phyloP scores from a whole-genome alignment of 331 rosid species.

The Rhamnella rubrinervis region DNA sequence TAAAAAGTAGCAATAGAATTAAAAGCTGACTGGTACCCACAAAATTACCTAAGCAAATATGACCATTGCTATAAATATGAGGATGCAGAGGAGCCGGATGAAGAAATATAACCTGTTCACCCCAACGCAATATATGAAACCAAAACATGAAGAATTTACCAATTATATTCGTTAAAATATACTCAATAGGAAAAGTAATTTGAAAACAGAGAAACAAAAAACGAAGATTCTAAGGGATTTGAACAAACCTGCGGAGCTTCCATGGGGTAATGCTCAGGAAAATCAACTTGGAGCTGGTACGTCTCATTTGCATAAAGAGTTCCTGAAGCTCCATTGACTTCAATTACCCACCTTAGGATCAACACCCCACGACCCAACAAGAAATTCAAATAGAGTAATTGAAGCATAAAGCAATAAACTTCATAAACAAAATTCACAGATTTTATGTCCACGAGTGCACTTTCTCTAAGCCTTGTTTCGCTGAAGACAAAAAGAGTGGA shows the following conservation, averaged over 20 bases:
- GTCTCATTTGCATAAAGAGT: slow-evolving; percentile 88
- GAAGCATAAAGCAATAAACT: slow-evolving; percentile 3
- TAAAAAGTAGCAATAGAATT: neutral
- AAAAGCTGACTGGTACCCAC: slow-evolving; percentile 1
- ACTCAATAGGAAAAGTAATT: neutral
- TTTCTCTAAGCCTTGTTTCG: neutral
- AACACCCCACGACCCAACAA: slow-evolving; percentile 13
- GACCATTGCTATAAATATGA: slow-evolving; percentile 97
- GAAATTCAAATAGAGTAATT: neutral
- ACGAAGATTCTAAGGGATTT: neutral
- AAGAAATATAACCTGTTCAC: slow-evolving; percentile 84
- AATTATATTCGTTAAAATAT: neutral
- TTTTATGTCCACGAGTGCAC: neutral
- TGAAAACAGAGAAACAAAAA: neutral
- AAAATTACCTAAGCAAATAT: slow-evolving; percentile 88
- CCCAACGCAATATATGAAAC: slow-evolving; percentile 11
- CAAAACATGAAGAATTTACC: slow-evolving; percentile 21
- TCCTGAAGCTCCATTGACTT: slow-evolving; percentile 95
- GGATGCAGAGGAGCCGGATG: slow-evolving; percentile 98
- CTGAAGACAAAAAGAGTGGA: neutral
- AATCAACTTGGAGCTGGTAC: slow-evolving; percentile 98
- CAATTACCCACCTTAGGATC: slow-evolving; percentile 90
- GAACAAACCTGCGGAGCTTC: slow-evolving; percentile 93
- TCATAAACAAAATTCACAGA: neutral
- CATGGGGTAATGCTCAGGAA: slow-evolving; percentile 99